Evolutionary conservation across 2,329 filamentous ascomycete genomes (phyloP).

Genomic region (Ophiocordyceps camponoti-floridani): DNA sequence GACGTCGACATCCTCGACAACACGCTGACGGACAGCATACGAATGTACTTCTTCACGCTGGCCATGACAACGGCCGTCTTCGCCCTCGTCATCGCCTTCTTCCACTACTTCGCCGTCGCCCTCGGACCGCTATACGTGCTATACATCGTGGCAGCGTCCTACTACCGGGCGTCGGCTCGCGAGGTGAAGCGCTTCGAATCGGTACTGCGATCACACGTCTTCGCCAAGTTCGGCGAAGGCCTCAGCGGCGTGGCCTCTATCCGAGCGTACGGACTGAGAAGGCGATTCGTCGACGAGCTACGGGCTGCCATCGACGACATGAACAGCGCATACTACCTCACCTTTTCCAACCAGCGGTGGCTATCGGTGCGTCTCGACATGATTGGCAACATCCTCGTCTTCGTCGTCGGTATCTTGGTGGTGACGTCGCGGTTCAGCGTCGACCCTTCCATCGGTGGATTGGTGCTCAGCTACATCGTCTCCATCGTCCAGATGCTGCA

Average conservation of each 20-base stretch:
- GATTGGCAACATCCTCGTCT: slow-evolving; percentile 71
- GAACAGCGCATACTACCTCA: slow-evolving; percentile 87
- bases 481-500: slow-evolving; percentile 91
- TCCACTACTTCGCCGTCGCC: slow-evolving; percentile 63
- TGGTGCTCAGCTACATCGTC: slow-evolving; percentile 86
- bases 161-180: slow-evolving; percentile 79
- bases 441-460: slow-evolving; percentile 64
- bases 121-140: slow-evolving; percentile 49
- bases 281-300: slow-evolving; percentile 55
- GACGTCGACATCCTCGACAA: slow-evolving; percentile 98
- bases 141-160: slow-evolving; percentile 68
- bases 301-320: slow-evolving; percentile 68
- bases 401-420: slow-evolving; percentile 76
- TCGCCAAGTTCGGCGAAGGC: slow-evolving; percentile 81
- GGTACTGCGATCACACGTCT: slow-evolving; percentile 71
- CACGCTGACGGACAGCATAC: slow-evolving; percentile 69
- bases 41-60: slow-evolving; percentile 81
- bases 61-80: slow-evolving; percentile 73
- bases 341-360: slow-evolving; percentile 92
- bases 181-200: slow-evolving; percentile 92
- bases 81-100: slow-evolving; percentile 83
- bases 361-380: slow-evolving; percentile 68
- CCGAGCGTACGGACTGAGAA: slow-evolving; percentile 69
- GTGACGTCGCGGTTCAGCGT: slow-evolving; percentile 82
- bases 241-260: slow-evolving; percentile 73